Evolutionary conservation across 2,329 filamentous ascomycete species (phyloP).

Genomic region (Diaporthe sp.): DNA sequence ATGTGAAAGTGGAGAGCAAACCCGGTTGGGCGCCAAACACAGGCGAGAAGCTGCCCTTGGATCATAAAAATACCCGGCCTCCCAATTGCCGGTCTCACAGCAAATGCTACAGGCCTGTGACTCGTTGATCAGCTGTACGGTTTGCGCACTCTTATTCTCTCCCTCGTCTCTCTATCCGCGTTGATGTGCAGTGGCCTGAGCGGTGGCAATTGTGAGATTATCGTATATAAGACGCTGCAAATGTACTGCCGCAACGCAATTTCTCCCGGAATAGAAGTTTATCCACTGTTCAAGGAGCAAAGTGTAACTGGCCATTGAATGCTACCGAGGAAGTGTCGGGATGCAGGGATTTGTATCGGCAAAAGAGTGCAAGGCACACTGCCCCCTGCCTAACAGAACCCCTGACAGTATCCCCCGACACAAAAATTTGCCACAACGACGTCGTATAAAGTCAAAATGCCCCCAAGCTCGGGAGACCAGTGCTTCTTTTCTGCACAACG

Average conservation of each 20-base stretch:
- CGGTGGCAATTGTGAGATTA: conserved; percentile 14
- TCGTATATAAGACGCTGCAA: neutral
- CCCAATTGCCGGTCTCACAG: conserved; percentile 7
- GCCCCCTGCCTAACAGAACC: neutral
- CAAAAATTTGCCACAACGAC: neutral
- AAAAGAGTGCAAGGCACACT: neutral
- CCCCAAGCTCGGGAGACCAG: neutral
- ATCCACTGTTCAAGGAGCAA: neutral
- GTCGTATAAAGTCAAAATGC: conserved; percentile 7
- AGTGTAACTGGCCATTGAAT: neutral
- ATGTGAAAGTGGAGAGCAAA: conserved; percentile 23
- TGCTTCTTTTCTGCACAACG: conserved; percentile 34
- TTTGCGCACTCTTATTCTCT: neutral
- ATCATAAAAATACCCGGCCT: conserved; percentile 17
- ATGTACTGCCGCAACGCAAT: neutral
- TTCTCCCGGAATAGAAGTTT: neutral
- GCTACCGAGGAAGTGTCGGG: neutral
- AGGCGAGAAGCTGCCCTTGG: conserved; percentile 12
- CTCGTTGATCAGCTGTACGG: neutral
- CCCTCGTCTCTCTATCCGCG: neutral
- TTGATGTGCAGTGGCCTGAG: neutral
- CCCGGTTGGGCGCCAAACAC: conserved; percentile 32
- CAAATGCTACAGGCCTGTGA: neutral
- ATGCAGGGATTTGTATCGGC: neutral
- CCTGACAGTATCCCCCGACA: conserved; percentile 1